phyloP scores from a whole-genome alignment of 805 yeast genomes.

The Starmerella apicola region DNA sequence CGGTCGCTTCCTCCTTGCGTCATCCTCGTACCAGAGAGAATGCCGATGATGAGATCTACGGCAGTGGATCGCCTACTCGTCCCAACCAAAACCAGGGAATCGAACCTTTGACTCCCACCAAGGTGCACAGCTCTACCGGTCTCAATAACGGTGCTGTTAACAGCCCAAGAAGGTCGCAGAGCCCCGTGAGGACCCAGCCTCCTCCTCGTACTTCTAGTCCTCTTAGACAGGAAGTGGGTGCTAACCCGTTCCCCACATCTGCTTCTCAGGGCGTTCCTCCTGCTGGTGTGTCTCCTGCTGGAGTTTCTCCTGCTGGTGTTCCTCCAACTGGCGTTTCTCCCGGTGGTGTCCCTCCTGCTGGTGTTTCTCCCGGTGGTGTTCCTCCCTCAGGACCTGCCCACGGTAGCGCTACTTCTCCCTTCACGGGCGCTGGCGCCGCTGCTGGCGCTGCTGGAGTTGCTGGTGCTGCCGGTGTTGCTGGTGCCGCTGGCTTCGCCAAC shows the following conservation, averaged over 20 bases:
- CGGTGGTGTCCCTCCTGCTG: too few relatives aligned
- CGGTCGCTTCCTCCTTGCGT: constrained; percentile 6
- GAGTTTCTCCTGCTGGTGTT: too few relatives aligned
- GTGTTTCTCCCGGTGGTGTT: too few relatives aligned
- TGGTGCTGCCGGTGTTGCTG: neutral
- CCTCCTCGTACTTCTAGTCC: neutral
- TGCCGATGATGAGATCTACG: constrained; percentile 8
- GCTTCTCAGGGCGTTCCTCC: too few relatives aligned
- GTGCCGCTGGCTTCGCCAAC: too few relatives aligned
- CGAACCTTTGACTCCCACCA: constrained; percentile 11
- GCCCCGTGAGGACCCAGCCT: neutral
- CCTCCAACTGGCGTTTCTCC: too few relatives aligned
- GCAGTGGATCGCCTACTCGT: constrained; percentile 7
- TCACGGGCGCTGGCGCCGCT: neutral
- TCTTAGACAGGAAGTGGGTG: too few relatives aligned
- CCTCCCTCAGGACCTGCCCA: too few relatives aligned
- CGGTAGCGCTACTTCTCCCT: neutral
- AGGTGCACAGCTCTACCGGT: constrained; percentile 4
- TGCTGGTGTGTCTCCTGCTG: too few relatives aligned
- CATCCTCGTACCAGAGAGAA: constrained; percentile 4
- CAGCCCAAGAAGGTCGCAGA: neutral
- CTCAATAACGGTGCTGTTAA: too few relatives aligned
- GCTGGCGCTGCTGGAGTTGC: neutral
- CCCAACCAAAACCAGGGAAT: neutral
- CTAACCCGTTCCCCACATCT: too few relatives aligned